A percentile compares a stretch with the other conserved stretches of the same genome.
phyloP scores from a whole-genome alignment of 441 rosid genomes.

The Populus hybrid region DNA sequence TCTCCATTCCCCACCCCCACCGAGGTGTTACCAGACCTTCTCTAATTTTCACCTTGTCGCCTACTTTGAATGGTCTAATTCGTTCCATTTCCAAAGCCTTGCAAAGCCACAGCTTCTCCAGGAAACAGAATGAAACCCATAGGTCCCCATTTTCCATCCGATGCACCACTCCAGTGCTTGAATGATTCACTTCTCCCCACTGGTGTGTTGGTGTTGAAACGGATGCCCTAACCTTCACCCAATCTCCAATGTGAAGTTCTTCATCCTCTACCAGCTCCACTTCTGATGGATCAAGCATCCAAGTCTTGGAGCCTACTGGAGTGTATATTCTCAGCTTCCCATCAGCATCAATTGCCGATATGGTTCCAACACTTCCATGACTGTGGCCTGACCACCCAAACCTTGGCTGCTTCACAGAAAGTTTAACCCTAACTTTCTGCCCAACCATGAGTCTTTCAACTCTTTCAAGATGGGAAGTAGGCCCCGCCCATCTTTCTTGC shows the following conservation, averaged over 20 bases:
- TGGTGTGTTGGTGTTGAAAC: conserved; percentile 77
- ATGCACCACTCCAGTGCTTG: conserved; percentile 89
- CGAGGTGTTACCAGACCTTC: conserved; percentile 81
- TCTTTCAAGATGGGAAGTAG: conserved; percentile 64
- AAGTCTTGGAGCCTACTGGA: conserved; percentile 83
- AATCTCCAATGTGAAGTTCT: conserved; percentile 78
- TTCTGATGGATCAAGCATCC: conserved; percentile 98
- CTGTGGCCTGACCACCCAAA: conserved; percentile 95
- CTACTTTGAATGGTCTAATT: conserved; percentile 67
- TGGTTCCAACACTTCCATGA: conserved; percentile 75
- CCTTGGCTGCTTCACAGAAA: conserved; percentile 84
- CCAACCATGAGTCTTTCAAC: conserved; percentile 63
- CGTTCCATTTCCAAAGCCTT: conserved; percentile 87
- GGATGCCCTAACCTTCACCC: conserved; percentile 77
- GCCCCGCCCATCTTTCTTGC: conserved; percentile 93
- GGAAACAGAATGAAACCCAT: conserved; percentile 86
- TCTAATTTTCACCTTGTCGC: conserved; percentile 77
- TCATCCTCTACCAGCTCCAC: conserved; percentile 81
- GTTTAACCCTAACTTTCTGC: conserved; percentile 76
- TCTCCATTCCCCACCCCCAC: conserved; percentile 99
- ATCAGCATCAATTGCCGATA: conserved; percentile 90
- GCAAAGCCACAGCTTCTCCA: conserved; percentile 93
- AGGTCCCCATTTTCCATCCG: conserved; percentile 78
- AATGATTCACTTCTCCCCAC: conserved; percentile 95
- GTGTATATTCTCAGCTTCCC: conserved; percentile 94